These are phyloP conservation scores for Paramecium pentaurelia DNA, from an alignment of 73 alveolate genomes.

Conservation along the genomic window DNA sequence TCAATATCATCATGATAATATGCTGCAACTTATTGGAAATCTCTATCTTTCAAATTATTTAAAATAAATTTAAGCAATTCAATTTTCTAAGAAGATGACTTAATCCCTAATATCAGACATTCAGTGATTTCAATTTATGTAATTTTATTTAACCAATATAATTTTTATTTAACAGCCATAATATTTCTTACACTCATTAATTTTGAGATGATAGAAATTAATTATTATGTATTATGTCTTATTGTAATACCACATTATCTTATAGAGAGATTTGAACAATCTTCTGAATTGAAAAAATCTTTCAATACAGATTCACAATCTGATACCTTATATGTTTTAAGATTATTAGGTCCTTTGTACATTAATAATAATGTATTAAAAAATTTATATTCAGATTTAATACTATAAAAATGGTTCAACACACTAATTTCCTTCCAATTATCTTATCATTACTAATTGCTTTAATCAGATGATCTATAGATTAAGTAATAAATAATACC, in stretches of 20 bases:
- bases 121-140: not conserved
- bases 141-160: not conserved
- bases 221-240: not conserved
- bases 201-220: not conserved
- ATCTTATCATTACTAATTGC: not conserved
- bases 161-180: not conserved
- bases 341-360: not conserved
- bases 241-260: not conserved
- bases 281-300: not conserved
- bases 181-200: not conserved
- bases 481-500: not conserved
- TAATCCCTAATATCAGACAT: not conserved
- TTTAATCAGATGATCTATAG: not conserved
- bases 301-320: not conserved
- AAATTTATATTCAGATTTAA: not conserved
- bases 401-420: not conserved
- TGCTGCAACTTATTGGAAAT: not conserved
- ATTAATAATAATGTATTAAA: not conserved
- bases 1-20: not conserved
- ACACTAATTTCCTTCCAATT: not conserved
- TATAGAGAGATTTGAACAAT: not conserved
- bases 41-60: not conserved
- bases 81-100: not conserved
- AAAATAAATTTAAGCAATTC: not conserved
- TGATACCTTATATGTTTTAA: not conserved